phyloP scores from a whole-genome alignment of 2,329 filamentous ascomycete genomes.

The Curvularia lunata region DNA sequence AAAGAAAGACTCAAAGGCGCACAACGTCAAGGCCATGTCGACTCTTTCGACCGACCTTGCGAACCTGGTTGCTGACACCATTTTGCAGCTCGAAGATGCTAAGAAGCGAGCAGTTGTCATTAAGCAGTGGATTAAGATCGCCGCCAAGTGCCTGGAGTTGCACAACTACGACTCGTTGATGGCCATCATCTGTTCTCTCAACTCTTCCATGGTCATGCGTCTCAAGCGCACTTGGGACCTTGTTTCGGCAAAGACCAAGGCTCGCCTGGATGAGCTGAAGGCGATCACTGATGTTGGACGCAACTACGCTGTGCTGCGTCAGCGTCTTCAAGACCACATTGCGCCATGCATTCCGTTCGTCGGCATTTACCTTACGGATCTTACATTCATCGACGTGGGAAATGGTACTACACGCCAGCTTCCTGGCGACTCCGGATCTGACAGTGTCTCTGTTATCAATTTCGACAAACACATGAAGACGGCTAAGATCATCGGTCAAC shows the following conservation, averaged over 20 bases:
- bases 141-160: conserved; percentile 81
- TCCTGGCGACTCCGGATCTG: conserved; percentile 60
- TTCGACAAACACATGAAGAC: conserved; percentile 97
- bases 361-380: conserved; percentile 93
- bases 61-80: conserved; percentile 90
- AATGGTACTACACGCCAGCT: conserved; percentile 86
- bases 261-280: conserved; percentile 77
- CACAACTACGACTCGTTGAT: conserved; percentile 97
- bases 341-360: conserved; percentile 94
- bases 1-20: conserved; percentile 76
- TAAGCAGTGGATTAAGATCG: conserved; percentile 98
- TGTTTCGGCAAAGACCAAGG: conserved; percentile 82
- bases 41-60: conserved; percentile 89
- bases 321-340: conserved; percentile 81
- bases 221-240: conserved; percentile 91
- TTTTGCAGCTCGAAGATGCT: conserved; percentile 83
- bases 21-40: conserved; percentile 94
- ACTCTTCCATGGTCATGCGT: conserved; percentile 87
- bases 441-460: conserved; percentile 86
- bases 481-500: conserved; percentile 91
- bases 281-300: conserved; percentile 86
- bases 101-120: conserved; percentile 91
- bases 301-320: conserved; percentile 87
- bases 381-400: conserved; percentile 94
- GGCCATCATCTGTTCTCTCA: conserved; percentile 94